phyloP scores from a whole-genome alignment of 2,329 filamentous ascomycete species.

The Passalora sequoiae region DNA sequence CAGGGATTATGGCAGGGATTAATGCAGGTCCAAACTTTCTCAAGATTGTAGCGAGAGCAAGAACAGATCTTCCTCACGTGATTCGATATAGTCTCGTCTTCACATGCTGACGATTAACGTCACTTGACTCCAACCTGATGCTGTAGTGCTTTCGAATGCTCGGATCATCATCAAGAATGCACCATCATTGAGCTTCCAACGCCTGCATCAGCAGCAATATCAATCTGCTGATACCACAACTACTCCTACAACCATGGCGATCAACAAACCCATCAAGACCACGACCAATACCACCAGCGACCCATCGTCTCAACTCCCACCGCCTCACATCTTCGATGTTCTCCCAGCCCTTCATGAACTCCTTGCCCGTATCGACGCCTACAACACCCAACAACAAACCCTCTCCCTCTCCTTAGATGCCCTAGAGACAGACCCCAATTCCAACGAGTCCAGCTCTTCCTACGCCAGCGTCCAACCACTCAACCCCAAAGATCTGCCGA shows the following conservation, averaged over 20 bases:
- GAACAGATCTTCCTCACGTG: too few relatives aligned
- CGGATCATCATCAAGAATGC: too few relatives aligned
- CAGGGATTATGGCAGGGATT: too few relatives aligned
- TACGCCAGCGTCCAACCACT: slow-evolving; percentile 38
- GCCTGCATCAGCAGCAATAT: too few relatives aligned
- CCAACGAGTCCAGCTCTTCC: slow-evolving; percentile 35
- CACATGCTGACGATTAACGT: too few relatives aligned
- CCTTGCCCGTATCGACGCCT: slow-evolving; percentile 59
- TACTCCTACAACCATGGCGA: slow-evolving; percentile 13
- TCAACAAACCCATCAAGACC: slow-evolving; percentile 21
- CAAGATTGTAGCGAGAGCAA: too few relatives aligned
- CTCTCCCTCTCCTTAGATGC: slow-evolving; percentile 1
- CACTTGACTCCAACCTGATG: too few relatives aligned
- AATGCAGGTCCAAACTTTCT: slow-evolving; percentile 1
- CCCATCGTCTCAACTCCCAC: slow-evolving; percentile 53
- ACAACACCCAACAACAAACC: slow-evolving; percentile 12
- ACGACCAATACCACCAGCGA: slow-evolving; percentile 17
- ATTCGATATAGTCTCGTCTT: too few relatives aligned
- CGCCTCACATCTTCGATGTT: slow-evolving; percentile 78
- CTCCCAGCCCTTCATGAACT: slow-evolving; percentile 75
- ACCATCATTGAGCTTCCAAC: too few relatives aligned
- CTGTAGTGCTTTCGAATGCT: too few relatives aligned
- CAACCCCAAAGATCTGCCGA: slow-evolving; percentile 70
- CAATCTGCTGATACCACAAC: too few relatives aligned
- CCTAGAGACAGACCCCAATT: slow-evolving; percentile 6